Evolutionary conservation across 2,329 filamentous ascomycete species (phyloP), one percentile per base, ranked within the genome.

Genomic region (Diaporthe amygdali): DNA sequence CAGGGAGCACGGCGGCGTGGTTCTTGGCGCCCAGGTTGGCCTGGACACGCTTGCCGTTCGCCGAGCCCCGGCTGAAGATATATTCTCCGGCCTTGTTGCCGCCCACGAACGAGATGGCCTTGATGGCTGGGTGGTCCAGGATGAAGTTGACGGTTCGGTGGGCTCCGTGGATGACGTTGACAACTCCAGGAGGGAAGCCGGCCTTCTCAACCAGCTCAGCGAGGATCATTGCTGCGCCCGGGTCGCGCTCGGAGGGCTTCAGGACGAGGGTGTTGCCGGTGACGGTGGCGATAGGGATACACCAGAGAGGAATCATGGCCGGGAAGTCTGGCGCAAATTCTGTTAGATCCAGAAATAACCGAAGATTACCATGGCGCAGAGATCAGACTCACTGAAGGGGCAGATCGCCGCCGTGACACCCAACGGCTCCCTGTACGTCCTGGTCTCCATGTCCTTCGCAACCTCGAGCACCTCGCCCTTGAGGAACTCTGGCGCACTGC

Each of bases 281-380:
- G 34, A 95, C 89, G 52, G 93, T 94, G 56, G 94, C 94, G 76
- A 96, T 93, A 47, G 94, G 94, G 73, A 97, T 95, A 73, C 90
- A 94, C 94, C 94, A 97, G n/a, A 97, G 87, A 4, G 94, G 94
- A 81, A 97, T 96, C 94, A 97, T 97, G 76, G 94, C 94, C 52
- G 94, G 94, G 84, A 96, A 96, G 86, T 96, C 92, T 94, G 72
- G 37, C 39, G 7, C 30, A 39, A 47, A 20, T 34, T 7, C 39
- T 5, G 15, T 69, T 41, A 32, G 69, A 27, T 15, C 12, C 32
- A 30, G 7, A 34, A 10, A 22, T n/a, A 20, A 2, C 22, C 22
- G 37, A 59, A 32, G n/a, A 39, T 34, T 3, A 7, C n/a, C 56
- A 77, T 70, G 76, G 27, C 15, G 14, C 30, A 22, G 32, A 32